Conservation (phyloP, 192 early-diverging fungal genomes). For the Coemansia reversa region DNA sequence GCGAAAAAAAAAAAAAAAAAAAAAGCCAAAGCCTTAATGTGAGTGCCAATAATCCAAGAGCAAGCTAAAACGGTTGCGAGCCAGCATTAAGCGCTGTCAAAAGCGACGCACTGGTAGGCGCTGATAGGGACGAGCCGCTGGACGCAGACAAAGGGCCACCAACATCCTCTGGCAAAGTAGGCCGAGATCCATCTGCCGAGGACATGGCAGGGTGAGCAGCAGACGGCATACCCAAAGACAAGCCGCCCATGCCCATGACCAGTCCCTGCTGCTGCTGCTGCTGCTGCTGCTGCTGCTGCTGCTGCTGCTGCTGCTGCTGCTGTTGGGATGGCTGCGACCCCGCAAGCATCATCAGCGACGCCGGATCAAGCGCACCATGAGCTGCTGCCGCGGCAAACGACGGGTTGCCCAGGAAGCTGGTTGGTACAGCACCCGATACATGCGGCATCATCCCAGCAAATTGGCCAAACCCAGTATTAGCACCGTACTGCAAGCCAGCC, state of each 20-base stretch:
- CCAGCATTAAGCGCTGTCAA: constrained; percentile 27
- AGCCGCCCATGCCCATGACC: constrained; percentile 2
- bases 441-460: constrained; percentile 19
- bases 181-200: background rate
- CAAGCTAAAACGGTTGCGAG: constrained; percentile 30
- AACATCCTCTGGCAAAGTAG: background rate
- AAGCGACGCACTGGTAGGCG: constrained; percentile 17
- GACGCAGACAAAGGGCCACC: constrained; percentile 2
- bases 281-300: no score
- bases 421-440: constrained; percentile 5
- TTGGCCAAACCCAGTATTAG: constrained; percentile 12
- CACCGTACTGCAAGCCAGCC: background rate
- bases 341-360: constrained; percentile 21
- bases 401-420: constrained; percentile 12
- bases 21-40: background rate
- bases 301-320: constrained; percentile 8
- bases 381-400: constrained; percentile 9
- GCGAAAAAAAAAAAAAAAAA: background rate
- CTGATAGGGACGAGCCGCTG: constrained; percentile 7
- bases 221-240: constrained; percentile 10
- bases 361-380: constrained; percentile 8
- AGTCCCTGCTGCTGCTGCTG: no score
- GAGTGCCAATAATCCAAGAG: background rate
- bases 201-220: background rate
- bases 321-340: background rate